These are phyloP conservation scores for Pythium guiyangense DNA, from an alignment of 352 stramenopile genomes.

Conservation along the genomic window DNA sequence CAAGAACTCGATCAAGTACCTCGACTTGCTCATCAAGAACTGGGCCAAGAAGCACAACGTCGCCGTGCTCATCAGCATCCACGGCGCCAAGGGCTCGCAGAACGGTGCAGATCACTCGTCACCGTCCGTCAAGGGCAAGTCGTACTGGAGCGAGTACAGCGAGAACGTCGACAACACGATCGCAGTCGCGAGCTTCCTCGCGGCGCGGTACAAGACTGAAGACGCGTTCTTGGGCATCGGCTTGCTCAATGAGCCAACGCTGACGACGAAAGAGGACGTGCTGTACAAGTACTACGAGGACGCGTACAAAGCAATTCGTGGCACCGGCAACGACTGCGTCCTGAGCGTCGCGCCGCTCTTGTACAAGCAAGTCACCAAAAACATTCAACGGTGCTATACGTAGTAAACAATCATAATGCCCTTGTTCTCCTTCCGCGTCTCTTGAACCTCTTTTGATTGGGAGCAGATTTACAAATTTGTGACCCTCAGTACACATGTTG, in stretches of 20 bases:
- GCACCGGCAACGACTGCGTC: constrained; percentile 56
- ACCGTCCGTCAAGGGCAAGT: constrained; percentile 30
- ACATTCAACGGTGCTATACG: no score
- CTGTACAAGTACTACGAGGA: constrained; percentile 76
- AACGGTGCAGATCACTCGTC: constrained; percentile 44
- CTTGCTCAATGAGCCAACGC: constrained; percentile 68
- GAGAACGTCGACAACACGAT: constrained; percentile 70
- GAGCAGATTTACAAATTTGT: no score
- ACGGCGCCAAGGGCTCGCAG: constrained; percentile 28
- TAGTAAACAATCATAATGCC: no score
- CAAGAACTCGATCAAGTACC: no score
- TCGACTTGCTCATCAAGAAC: no score
- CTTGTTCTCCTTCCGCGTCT: no score
- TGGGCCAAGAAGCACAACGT: no score
- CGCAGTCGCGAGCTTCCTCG: constrained; percentile 41
- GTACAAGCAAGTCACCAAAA: no score
- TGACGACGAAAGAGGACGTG: constrained; percentile 36
- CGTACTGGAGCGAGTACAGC: constrained; percentile 39
- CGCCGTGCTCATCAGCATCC: no score
- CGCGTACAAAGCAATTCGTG: constrained; percentile 60
- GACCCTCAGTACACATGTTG: no score
- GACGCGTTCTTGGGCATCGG: constrained; percentile 69
- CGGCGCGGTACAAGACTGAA: constrained; percentile 57
- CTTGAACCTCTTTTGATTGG: no score
- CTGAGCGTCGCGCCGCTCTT: constrained; percentile 23